phyloP scores from a whole-genome alignment of 768 basidiomycete genomes.

The Amyloporia xantha region DNA sequence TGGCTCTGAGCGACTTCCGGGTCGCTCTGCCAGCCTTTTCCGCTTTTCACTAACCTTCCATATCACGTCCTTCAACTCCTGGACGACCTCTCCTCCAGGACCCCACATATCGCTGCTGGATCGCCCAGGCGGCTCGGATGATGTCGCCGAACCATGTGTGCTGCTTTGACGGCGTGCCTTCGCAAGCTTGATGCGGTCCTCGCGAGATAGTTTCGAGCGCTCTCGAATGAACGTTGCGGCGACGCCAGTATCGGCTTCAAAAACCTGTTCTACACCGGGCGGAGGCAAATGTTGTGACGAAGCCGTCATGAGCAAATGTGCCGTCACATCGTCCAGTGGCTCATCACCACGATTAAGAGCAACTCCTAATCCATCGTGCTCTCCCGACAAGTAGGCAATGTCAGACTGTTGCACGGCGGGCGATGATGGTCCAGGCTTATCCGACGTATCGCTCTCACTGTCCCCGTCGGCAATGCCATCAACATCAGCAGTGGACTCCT shows the following conservation, averaged over 20 bases:
- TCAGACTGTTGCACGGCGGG: slow-evolving; percentile 17
- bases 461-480: slow-evolving; percentile 45
- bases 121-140: slow-evolving; percentile 13
- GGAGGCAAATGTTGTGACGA: slow-evolving; percentile 52
- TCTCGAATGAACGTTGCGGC: slow-evolving; percentile 40
- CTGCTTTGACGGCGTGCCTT: slow-evolving; percentile 49
- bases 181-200: slow-evolving; percentile 62
- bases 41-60: slow-evolving; percentile 77
- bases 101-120: slow-evolving; percentile 48
- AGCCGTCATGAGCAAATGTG: slow-evolving; percentile 46
- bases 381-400: not conserved
- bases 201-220: slow-evolving; percentile 60
- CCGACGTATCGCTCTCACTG: slow-evolving; percentile 48
- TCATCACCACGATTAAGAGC: slow-evolving; percentile 13
- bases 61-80: slow-evolving; percentile 81
- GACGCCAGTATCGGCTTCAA: slow-evolving; percentile 54
- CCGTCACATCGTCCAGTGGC: slow-evolving; percentile 45
- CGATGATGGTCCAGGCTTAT: slow-evolving; percentile 39
- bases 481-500: slow-evolving; percentile 34
- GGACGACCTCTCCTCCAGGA: slow-evolving; percentile 72
- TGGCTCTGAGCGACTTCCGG: not conserved
- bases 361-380: slow-evolving; percentile 11
- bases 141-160: slow-evolving; percentile 19
- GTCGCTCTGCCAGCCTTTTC: slow-evolving; percentile 39
- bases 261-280: slow-evolving; percentile 77